Evolutionary conservation across 805 yeast species (phyloP), one percentile per base, ranked within the genome.

Genomic region (Osmozyma mogii): DNA sequence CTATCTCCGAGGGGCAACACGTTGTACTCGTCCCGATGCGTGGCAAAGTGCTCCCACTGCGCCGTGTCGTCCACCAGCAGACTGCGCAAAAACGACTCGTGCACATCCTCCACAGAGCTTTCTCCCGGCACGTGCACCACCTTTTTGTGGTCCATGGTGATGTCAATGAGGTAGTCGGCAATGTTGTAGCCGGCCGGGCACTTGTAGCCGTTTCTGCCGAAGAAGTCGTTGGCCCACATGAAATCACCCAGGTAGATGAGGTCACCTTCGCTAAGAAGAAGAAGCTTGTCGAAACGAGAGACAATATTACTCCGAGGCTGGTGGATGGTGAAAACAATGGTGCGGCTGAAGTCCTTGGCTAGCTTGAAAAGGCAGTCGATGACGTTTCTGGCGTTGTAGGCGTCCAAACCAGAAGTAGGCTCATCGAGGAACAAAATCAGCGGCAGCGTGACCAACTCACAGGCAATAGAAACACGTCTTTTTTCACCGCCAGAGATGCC

Each of bases 221-320:
- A 84, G 54, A 81, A 87, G 33, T 80, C 82, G 41, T 75, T 72
- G 31, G 92, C 82, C 25, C 73, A 72, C 5, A 66, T 58, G 69
- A 81, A 79, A n/a, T 74, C 76, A 11, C 98, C 98, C 0, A 95
- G 84, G 49, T 82, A 92, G 2, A 88, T 79, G 52, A 85, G 61
- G 40, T 77, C 76, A 36, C 98, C 97, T 39, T 81, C 81, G 15
- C 95, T 80, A 30, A 92, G 64, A 28, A 92, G 61, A 2, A 89
- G 55, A 28, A 92, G 67, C 44, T 79, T 78, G 49, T 89, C 96
- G 54, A 92, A 92, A 34, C 84, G 58, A 0, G 95, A 78, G 19
- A 92, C 96, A 51, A 92, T 89, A 49, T 92, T 92, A 34, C 96
- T 84, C 48, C 98, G 70, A 8, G 98, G 98, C 52, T 92, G 98